A percentile compares a stretch with the other conserved stretches of the same genome.
Evolutionary conservation across 148 eudicot genomes (phyloP).

Genomic region (Suaeda aralocaspica): DNA sequence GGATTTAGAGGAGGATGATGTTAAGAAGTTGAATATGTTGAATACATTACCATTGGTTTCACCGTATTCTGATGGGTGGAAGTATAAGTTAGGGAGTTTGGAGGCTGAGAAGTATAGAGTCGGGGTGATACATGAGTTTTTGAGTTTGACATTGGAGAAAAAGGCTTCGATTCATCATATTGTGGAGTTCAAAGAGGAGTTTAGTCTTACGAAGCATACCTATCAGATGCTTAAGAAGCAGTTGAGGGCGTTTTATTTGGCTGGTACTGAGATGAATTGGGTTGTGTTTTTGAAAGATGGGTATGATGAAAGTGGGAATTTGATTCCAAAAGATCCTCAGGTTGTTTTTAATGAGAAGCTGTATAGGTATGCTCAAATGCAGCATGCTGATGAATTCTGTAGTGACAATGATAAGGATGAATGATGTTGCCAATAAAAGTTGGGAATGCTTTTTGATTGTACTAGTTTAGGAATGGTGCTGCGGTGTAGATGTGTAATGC

Average conservation of each 20-base stretch:
- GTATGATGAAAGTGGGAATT: slow-evolving; percentile 65
- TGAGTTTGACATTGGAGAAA: slow-evolving; percentile 95
- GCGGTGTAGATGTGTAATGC: too few species aligned
- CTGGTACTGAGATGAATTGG: slow-evolving; percentile 99
- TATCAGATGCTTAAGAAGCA: slow-evolving; percentile 91
- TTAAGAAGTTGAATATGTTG: slow-evolving; percentile 56
- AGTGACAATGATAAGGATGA: background rate
- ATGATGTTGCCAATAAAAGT: too few species aligned
- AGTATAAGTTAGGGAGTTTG: slow-evolving; percentile 67
- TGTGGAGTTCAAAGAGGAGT: slow-evolving; percentile 98
- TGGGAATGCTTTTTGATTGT: too few species aligned
- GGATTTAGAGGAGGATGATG: slow-evolving; percentile 64
- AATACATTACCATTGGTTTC: slow-evolving; percentile 92
- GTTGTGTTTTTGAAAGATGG: slow-evolving; percentile 73
- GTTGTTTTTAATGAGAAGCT: slow-evolving; percentile 68
- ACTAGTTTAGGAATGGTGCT: too few species aligned
- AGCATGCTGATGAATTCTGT: slow-evolving; percentile 36
- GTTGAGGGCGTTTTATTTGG: slow-evolving; percentile 76
- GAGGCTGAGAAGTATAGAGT: slow-evolving; percentile 92
- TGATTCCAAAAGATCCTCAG: slow-evolving; percentile 75
- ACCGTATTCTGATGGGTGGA: slow-evolving; percentile 87
- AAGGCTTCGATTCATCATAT: slow-evolving; percentile 92
- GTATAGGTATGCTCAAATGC: slow-evolving; percentile 58
- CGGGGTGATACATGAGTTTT: slow-evolving; percentile 85
- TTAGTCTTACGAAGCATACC: slow-evolving; percentile 89